phyloP scores from a whole-genome alignment of 352 stramenopile genomes.

The Pythium coloratum region DNA sequence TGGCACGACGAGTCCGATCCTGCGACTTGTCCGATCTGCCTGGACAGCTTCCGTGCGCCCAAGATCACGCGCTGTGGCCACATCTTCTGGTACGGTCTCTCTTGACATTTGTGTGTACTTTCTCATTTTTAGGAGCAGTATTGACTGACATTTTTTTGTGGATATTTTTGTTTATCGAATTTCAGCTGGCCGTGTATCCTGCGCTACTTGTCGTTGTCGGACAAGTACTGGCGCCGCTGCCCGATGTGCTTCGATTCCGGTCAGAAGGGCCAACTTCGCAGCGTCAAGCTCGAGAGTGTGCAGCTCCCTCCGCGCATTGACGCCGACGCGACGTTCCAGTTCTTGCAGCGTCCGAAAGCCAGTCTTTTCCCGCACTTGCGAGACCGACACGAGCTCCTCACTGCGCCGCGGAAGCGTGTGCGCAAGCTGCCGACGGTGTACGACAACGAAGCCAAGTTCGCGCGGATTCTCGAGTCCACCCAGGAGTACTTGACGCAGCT shows the following conservation, averaged over 20 bases:
- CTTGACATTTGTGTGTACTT: background rate
- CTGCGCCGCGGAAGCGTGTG: slow-evolving; percentile 32
- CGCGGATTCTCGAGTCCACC: slow-evolving; percentile 73
- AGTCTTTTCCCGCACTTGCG: slow-evolving; percentile 72
- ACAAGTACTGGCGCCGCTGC: slow-evolving; percentile 88
- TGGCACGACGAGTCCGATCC: slow-evolving; percentile 59
- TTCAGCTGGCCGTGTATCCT: slow-evolving; percentile 82
- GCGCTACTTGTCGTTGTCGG: slow-evolving; percentile 77
- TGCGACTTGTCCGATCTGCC: slow-evolving; percentile 71
- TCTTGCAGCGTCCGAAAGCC: slow-evolving; percentile 65
- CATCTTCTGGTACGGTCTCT: slow-evolving; percentile 66
- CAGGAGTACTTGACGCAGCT: slow-evolving; percentile 64
- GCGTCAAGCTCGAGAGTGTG: slow-evolving; percentile 61
- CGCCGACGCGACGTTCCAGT: slow-evolving; percentile 62
- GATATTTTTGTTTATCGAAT: background rate
- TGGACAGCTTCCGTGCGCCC: slow-evolving; percentile 71
- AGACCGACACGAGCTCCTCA: background rate
- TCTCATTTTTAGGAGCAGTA: background rate
- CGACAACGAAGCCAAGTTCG: slow-evolving; percentile 63
- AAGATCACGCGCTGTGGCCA: slow-evolving; percentile 89
- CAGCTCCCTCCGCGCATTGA: slow-evolving; percentile 59
- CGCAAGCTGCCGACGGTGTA: slow-evolving; percentile 65
- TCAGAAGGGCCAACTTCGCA: slow-evolving; percentile 79
- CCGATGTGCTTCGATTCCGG: slow-evolving; percentile 88
- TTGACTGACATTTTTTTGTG: background rate